Conservation (phyloP, 163 green algal genomes). For the Volvox carteri region DNA sequence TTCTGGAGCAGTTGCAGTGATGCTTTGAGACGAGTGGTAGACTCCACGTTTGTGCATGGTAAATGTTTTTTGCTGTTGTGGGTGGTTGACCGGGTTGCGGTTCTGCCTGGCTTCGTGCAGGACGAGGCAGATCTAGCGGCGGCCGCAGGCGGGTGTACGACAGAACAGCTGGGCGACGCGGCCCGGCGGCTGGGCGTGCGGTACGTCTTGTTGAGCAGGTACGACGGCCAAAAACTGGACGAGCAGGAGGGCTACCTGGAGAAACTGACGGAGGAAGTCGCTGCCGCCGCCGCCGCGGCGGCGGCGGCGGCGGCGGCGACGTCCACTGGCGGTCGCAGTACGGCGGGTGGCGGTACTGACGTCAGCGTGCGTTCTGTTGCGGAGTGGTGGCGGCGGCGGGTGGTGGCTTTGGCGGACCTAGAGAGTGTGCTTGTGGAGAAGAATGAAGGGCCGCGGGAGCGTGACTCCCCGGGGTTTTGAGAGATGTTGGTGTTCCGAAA, state of each 20-base stretch:
- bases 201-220: conserved; percentile 26
- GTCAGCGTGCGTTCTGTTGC: not conserved
- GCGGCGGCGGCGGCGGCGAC: not conserved
- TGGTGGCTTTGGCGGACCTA: conserved; percentile 20
- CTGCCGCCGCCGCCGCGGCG: not conserved
- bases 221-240: conserved; percentile 1
- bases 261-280: not conserved
- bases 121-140: not conserved
- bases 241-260: not conserved
- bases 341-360: not conserved
- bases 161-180: not conserved
- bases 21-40: too few species aligned
- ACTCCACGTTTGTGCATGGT: too few species aligned
- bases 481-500: too few species aligned
- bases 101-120: too few species aligned
- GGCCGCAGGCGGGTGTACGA: conserved; percentile 22
- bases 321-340: too few species aligned
- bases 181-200: not conserved
- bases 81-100: too few species aligned
- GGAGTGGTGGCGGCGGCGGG: not conserved
- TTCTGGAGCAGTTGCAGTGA: too few species aligned
- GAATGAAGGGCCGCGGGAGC: conserved; percentile 29
- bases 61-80: too few species aligned
- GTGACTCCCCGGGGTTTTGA: too few species aligned
- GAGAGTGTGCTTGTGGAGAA: conserved; percentile 38